phyloP scores from a whole-genome alignment of 2,329 filamentous ascomycete species.

The Thermothelomyces thermophilus region DNA sequence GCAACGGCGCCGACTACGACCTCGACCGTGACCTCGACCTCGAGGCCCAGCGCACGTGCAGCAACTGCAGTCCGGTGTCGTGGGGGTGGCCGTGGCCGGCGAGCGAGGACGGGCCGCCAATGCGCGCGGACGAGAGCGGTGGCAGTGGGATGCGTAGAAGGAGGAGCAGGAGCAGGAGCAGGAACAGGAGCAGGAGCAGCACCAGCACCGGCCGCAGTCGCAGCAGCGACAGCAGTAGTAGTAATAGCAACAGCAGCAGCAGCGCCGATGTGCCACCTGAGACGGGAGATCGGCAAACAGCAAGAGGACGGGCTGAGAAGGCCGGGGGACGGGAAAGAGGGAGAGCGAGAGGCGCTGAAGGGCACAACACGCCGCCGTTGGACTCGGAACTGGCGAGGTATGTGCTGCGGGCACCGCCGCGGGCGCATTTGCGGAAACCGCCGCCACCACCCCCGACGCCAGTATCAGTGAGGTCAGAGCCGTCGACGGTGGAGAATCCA shows the following conservation, averaged over 20 bases:
- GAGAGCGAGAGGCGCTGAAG: neutral
- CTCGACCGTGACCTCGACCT: slow-evolving; percentile 12
- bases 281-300: no score
- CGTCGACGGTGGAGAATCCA: neutral
- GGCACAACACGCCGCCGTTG: neutral
- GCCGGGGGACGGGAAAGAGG: neutral
- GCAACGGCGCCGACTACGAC: slow-evolving; percentile 6
- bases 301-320: neutral
- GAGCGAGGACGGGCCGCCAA: no score
- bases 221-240: neutral
- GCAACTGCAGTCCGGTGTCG: neutral
- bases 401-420: slow-evolving; percentile 15
- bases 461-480: no score
- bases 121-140: no score
- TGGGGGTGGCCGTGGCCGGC: no score
- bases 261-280: neutral
- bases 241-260: neutral
- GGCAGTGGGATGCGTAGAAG: no score
- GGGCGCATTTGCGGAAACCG: slow-evolving; percentile 10
- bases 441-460: no score
- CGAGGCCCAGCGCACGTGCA: slow-evolving; percentile 15
- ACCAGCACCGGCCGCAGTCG: no score
- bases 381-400: neutral
- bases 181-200: no score
- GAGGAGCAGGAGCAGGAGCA: no score